phyloP scores from a whole-genome alignment of 257 asterid genomes.

The Penstemon barbatus region DNA sequence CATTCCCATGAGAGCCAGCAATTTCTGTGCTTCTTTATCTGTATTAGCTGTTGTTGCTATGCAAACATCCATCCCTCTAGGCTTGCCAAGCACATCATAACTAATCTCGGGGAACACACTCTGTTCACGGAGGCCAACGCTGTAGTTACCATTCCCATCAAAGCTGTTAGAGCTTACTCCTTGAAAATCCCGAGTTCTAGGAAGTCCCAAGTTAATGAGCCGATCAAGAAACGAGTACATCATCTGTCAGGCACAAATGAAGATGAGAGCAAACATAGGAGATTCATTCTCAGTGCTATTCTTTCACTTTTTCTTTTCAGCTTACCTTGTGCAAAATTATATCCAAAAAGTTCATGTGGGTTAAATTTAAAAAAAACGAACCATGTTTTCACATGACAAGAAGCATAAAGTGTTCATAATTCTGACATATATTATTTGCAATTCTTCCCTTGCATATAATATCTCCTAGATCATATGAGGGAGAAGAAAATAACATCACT shows the following conservation, averaged over 20 bases:
- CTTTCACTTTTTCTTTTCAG: too few relatives aligned
- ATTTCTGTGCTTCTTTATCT: conserved; percentile 73
- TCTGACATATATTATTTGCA: neutral
- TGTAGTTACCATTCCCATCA: conserved; percentile 92
- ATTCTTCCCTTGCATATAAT: neutral
- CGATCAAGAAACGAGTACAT: conserved; percentile 92
- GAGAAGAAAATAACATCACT: neutral
- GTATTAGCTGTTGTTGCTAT: conserved; percentile 79
- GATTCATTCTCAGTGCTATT: too few relatives aligned
- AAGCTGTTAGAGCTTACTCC: conserved; percentile 89
- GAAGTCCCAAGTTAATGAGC: conserved; percentile 88
- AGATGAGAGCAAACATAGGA: neutral
- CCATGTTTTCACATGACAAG: neutral
- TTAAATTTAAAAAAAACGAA: neutral
- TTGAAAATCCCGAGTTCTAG: conserved; percentile 90
- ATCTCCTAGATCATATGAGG: neutral
- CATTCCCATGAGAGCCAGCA: conserved; percentile 94
- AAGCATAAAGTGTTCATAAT: conserved; percentile 2
- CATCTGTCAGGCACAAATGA: conserved; percentile 47
- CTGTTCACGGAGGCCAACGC: conserved; percentile 86
- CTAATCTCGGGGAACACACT: conserved; percentile 88
- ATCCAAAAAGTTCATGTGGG: too few relatives aligned
- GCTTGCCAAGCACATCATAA: conserved; percentile 71
- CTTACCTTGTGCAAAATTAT: neutral
- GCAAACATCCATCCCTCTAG: conserved; percentile 97